These are phyloP conservation scores for Hypericum perforatum DNA, from an alignment of 345 rosid genomes.

Conservation along the genomic window DNA sequence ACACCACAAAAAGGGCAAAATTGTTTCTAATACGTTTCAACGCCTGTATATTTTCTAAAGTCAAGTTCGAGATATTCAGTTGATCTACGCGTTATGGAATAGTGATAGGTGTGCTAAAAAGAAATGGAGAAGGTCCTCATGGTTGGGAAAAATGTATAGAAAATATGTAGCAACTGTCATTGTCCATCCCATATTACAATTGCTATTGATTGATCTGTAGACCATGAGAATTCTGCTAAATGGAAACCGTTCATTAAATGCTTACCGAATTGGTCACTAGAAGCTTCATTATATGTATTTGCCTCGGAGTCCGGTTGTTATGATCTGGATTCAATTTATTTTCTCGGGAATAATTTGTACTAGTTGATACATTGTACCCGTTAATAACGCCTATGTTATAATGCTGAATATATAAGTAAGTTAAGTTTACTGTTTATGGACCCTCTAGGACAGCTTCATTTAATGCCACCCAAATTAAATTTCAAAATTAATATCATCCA, in stretches of 20 bases:
- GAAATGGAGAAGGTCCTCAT: constrained; percentile 6
- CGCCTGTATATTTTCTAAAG: no score
- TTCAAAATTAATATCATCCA: no score
- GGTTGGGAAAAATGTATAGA: constrained; percentile 16
- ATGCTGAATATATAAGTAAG: no score
- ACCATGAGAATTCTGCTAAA: constrained; percentile 5
- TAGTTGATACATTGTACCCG: no score
- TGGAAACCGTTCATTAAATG: constrained; percentile 25
- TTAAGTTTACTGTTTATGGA: no score
- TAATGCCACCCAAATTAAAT: no score
- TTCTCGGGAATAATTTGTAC: no score
- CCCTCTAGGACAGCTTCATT: no score
- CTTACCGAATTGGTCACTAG: not conserved
- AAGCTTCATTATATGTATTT: not conserved
- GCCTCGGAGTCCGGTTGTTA: constrained; percentile 4
- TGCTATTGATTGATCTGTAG: not conserved
- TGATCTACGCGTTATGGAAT: not conserved
- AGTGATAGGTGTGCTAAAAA: not conserved
- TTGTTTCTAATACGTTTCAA: no score
- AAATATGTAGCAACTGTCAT: constrained; percentile 35
- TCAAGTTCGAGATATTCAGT: constrained; percentile 1
- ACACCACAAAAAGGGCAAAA: no score
- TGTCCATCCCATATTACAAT: constrained; percentile 28
- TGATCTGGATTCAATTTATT: constrained; percentile 16
- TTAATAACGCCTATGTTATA: no score